A percentile compares a stretch with the other conserved stretches of the same genome.
phyloP scores from a whole-genome alignment of 306 rosid genomes.

The Dicorynia guianensis region DNA sequence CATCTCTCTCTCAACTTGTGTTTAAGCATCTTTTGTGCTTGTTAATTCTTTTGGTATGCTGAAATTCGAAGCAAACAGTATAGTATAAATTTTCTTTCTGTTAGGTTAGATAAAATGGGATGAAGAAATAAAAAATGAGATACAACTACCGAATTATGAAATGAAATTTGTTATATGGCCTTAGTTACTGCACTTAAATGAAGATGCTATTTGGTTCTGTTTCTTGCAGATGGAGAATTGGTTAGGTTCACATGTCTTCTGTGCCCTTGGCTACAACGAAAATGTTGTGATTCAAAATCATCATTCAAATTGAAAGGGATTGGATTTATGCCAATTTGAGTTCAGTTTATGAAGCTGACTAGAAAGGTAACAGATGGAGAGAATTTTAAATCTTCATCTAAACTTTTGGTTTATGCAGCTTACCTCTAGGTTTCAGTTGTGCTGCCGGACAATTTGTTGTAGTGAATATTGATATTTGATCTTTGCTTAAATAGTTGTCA shows the following conservation, averaged over 20 bases:
- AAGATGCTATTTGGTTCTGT: constrained; percentile 34
- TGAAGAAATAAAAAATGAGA: constrained; percentile 9
- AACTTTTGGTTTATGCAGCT: constrained; percentile 38
- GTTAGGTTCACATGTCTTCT: constrained; percentile 42
- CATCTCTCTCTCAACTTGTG: not conserved
- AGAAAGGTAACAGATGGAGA: constrained; percentile 33
- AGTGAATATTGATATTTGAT: constrained; percentile 33
- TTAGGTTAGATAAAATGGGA: constrained; percentile 6
- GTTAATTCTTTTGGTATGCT: not conserved
- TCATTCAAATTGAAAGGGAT: constrained; percentile 41
- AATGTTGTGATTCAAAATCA: constrained; percentile 31
- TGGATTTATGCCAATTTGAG: constrained; percentile 40
- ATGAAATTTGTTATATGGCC: constrained; percentile 6
- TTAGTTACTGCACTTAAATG: constrained; percentile 27
- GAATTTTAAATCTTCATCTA: constrained; percentile 36
- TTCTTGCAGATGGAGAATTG: constrained; percentile 53
- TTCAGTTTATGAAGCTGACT: constrained; percentile 33
- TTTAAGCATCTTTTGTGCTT: not conserved
- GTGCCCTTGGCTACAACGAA: constrained; percentile 36
- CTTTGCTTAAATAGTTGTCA: constrained; percentile 34
- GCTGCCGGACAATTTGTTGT: constrained; percentile 43
- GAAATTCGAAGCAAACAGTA: not conserved
- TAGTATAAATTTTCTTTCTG: constrained; percentile 8
- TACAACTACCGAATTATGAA: constrained; percentile 3
- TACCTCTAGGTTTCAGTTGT: constrained; percentile 33